phyloP scores from a whole-genome alignment of 352 stramenopile genomes.

The Phytophthora cactorum region DNA sequence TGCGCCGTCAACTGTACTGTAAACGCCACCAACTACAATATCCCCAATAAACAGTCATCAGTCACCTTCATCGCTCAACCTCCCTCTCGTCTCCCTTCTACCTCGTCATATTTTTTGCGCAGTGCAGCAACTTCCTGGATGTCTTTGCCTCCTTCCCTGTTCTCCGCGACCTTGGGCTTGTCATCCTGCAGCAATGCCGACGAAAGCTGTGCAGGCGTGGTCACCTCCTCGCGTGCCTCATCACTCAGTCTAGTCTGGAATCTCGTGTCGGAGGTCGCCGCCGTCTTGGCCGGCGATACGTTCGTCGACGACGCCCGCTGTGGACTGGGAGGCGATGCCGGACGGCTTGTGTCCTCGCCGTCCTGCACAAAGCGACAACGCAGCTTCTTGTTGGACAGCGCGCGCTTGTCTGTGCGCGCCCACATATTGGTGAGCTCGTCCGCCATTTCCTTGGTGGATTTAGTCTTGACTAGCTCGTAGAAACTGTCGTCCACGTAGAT shows the following conservation, averaged over 20 bases:
- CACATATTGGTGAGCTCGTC: slow-evolving; percentile 91
- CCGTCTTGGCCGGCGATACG: slow-evolving; percentile 26
- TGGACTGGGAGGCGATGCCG: slow-evolving; percentile 23
- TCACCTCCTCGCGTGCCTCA: slow-evolving; percentile 32
- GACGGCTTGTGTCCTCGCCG: slow-evolving; percentile 24
- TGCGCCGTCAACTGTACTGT: slow-evolving; percentile 89
- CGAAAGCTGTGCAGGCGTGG: slow-evolving; percentile 60
- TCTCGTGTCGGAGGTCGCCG: slow-evolving; percentile 17
- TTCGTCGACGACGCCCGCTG: slow-evolving; percentile 8
- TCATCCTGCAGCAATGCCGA: slow-evolving; percentile 69
- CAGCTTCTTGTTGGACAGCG: slow-evolving; percentile 89
- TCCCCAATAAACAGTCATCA: slow-evolving; percentile 8
- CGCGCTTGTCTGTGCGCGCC: slow-evolving; percentile 79
- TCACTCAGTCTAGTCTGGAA: slow-evolving; percentile 25
- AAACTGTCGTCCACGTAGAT: slow-evolving; percentile 87
- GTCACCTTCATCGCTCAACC: not conserved
- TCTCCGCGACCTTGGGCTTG: slow-evolving; percentile 36
- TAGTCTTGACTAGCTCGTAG: slow-evolving; percentile 88
- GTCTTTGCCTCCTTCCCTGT: slow-evolving; percentile 50
- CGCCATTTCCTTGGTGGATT: slow-evolving; percentile 87
- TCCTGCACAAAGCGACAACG: slow-evolving; percentile 85
- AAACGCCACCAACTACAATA: slow-evolving; percentile 79
- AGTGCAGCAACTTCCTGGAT: slow-evolving; percentile 68
- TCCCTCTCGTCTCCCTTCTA: slow-evolving; percentile 14
- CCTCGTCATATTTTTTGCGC: slow-evolving; percentile 91